phyloP scores from a whole-genome alignment of 176 grass and related monocot species.

The Carex parvula region DNA sequence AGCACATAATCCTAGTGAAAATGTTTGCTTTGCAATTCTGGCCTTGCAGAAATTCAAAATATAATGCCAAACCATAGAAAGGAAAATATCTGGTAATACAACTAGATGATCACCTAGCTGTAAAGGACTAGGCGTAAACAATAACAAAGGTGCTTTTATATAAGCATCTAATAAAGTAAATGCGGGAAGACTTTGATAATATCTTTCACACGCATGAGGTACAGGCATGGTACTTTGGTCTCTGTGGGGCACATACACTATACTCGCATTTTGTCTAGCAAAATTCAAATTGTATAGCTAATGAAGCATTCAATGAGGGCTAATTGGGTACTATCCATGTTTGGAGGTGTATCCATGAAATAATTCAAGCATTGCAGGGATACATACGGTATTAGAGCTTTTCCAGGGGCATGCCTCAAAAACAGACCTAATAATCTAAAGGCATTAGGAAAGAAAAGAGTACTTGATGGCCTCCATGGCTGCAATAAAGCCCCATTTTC shows the following conservation, averaged over 20 bases:
- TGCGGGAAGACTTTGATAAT: neutral
- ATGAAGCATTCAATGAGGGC: neutral
- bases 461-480: slow-evolving; percentile 89
- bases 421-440: slow-evolving; percentile 22
- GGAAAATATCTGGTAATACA: neutral
- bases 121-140: neutral
- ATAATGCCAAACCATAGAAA: neutral
- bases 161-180: neutral
- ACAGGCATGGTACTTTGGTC: neutral
- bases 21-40: neutral
- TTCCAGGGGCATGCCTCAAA: neutral
- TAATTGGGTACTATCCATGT: neutral
- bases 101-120: neutral
- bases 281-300: neutral
- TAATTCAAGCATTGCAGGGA: neutral
- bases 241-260: neutral
- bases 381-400: neutral
- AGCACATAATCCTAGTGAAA: neutral
- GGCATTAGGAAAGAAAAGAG: neutral
- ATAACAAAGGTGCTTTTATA: neutral
- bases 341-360: neutral
- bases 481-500: slow-evolving; percentile 84
- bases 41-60: neutral
- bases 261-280: neutral
- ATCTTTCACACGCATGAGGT: neutral